Base-by-base conservation (phyloP, 73 alveolate species). In the Paramecium primaurelia region DNA sequence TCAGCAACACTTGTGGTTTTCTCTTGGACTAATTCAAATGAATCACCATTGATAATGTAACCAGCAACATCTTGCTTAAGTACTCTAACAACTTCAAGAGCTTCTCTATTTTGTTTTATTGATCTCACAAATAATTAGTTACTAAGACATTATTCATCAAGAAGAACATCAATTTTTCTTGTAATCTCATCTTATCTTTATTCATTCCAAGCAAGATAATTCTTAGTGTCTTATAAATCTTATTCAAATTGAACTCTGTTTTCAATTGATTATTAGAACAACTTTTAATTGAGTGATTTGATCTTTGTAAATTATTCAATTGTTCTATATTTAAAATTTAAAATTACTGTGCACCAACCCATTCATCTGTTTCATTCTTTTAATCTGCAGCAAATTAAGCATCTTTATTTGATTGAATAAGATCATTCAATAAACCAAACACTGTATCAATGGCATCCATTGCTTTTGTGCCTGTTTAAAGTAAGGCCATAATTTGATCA, bases 301-400 rank as follows among this genome's bases (percentile, higher is more conserved):
- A 75, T 40, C 4, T 75, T 75, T 22, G 88, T 75, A 37, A 75
- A 75, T 37, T 34, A 26, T 37, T 75, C 68, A 20, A 75, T 75
- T 75, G 88, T 75, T 40, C 88, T 75, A 75, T 34, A 18, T 37
- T 75, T 30, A 32, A 9, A 34, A 14, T 5, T n/a, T 34, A 37
- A 16, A 34, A 45, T 34, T 75, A 75, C 88, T 75, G 11, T 4
- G 58, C 58, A 4, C 60, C 88, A 34, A 75, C 18, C 68, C 60
- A 75, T 40, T 75, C 88, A 75, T 75, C 88, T 37, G 88, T 75
- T 45, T 75, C 60, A 75, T 75, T 75, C 88, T 75, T 75, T 20
- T 34, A 22, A 75, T 75, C 88, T 14, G 88, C 88, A 3, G 88
- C 88, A 37, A 32, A 75, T 75, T 75, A 75, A 40, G 88, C 88